These are phyloP conservation scores for Diaporthe helianthi DNA, from an alignment of 2,329 filamentous ascomycete genomes.

Conservation along the genomic window DNA sequence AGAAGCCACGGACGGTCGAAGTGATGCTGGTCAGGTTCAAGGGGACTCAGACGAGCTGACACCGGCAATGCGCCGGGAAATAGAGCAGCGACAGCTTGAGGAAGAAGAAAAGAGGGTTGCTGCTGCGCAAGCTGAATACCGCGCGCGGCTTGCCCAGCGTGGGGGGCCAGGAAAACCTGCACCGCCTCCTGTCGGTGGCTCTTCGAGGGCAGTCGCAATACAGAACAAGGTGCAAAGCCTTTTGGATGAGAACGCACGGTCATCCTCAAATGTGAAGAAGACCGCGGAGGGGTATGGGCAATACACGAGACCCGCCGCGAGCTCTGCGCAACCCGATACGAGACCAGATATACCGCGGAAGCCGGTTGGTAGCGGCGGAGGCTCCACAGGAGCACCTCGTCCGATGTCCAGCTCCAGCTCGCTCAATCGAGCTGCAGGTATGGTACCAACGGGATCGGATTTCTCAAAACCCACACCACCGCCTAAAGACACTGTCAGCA, in stretches of 20 bases:
- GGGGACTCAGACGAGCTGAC: constrained; percentile 76
- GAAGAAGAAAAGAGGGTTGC: constrained; percentile 92
- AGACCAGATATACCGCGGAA: constrained; percentile 59
- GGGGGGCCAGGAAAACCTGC: constrained; percentile 55
- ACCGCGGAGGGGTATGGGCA: constrained; percentile 91
- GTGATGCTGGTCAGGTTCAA: constrained; percentile 69
- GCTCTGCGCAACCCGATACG: constrained; percentile 46
- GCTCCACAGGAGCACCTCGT: constrained; percentile 40
- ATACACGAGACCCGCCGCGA: constrained; percentile 68
- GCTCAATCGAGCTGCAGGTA: constrained; percentile 36
- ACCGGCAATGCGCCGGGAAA: constrained; percentile 87
- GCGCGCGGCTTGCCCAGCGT: constrained; percentile 72
- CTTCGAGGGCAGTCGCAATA: constrained; percentile 79
- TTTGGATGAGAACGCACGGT: constrained; percentile 76
- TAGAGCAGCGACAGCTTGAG: constrained; percentile 80
- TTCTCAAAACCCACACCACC: constrained; percentile 41
- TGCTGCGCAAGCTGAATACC: constrained; percentile 87
- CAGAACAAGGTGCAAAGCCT: constrained; percentile 90
- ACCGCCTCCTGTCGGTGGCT: constrained; percentile 60
- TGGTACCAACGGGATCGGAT: constrained; percentile 14
- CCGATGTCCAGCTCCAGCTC: constrained; percentile 31
- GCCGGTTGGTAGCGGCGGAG: constrained; percentile 47
- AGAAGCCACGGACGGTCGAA: constrained; percentile 72
- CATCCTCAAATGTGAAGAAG: constrained; percentile 61
- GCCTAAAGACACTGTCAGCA: constrained; percentile 38